Evolutionary conservation across 2,329 filamentous ascomycete genomes (phyloP), one percentile per base, ranked within the genome.

Genomic region (Colletotrichum euphorbiae): DNA sequence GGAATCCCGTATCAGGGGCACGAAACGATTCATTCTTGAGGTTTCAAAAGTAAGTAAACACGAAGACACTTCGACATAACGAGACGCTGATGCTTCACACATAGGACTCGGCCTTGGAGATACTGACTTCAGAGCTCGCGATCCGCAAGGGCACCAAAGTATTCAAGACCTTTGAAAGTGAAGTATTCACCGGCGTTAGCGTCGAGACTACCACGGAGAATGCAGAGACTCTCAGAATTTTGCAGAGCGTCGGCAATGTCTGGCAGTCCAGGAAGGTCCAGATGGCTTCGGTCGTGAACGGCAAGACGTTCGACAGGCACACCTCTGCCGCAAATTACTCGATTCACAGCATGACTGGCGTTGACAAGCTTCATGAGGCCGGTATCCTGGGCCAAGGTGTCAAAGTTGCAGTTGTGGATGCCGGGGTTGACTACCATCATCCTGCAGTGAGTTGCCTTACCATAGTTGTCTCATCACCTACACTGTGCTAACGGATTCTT

Each of bases 361-460:
- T 82, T 1, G 76, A 80, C 21, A 76, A 73, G 58, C 74, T 81
- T 2, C 80, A 82, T 45, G 72, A 73, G 17, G 70, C 72, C n/a
- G 80, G 80, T 2, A 76, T 80, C 15, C 72, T 75, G 8, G 80
- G 80, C 3, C 77, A 77, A 48, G 80, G 79, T 1, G 77, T 74
- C 13, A 80, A 74, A 38, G 73, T 82, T 38, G 80, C 79, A 8
- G 73, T 82, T 31, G 76, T 82, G 43, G 80, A 82, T 59, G 80
- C 79, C 1, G 80, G 80, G 0, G 73, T 81, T 31, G 78, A 81
- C 56, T 82, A 82, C 51, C 77, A 74, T 0, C 80, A 82, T 56
- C 72, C 75, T 59, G 77, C 80, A 31, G 78, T 80, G 70, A 46
- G 71, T 65, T 7, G 38, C 9, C 13, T 2, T 3, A 6, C 28